These are phyloP conservation scores for Trichomonas gallinae DNA, from an alignment of 208 protist genomes.

Conservation along the genomic window DNA sequence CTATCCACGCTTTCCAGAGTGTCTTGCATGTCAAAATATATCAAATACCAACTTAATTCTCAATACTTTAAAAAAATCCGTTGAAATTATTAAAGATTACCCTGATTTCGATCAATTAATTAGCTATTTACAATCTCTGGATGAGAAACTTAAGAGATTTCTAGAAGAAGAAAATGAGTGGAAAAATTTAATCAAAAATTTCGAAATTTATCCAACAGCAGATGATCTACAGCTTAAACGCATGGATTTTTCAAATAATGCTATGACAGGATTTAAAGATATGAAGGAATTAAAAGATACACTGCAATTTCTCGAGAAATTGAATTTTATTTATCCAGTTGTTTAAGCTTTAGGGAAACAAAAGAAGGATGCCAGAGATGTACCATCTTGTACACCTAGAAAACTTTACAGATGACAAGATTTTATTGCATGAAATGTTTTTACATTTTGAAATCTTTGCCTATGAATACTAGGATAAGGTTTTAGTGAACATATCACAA, in stretches of 20 bases:
- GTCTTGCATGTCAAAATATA: neutral
- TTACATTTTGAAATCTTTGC: neutral
- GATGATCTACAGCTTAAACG: neutral
- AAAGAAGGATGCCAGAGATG: neutral
- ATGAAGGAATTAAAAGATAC: neutral
- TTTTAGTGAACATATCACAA: neutral
- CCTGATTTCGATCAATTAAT: neutral
- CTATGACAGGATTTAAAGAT: neutral
- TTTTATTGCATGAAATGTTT: neutral
- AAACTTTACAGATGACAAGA: no score
- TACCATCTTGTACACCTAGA: neutral
- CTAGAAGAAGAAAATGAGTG: neutral
- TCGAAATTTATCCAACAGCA: neutral
- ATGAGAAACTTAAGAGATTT: neutral
- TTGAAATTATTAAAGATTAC: neutral
- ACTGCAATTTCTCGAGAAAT: neutral
- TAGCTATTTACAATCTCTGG: neutral
- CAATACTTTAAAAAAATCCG: neutral
- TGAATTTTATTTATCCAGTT: neutral
- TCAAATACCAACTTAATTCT: neutral
- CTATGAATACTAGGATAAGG: neutral
- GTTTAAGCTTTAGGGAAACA: neutral
- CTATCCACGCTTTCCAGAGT: neutral
- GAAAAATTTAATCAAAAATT: neutral
- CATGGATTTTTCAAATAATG: neutral